A percentile compares a stretch with the other conserved stretches of the same genome.
Evolutionary conservation across 768 basidiomycete genomes (phyloP).

Genomic region (Kwoniella dendrophila): DNA sequence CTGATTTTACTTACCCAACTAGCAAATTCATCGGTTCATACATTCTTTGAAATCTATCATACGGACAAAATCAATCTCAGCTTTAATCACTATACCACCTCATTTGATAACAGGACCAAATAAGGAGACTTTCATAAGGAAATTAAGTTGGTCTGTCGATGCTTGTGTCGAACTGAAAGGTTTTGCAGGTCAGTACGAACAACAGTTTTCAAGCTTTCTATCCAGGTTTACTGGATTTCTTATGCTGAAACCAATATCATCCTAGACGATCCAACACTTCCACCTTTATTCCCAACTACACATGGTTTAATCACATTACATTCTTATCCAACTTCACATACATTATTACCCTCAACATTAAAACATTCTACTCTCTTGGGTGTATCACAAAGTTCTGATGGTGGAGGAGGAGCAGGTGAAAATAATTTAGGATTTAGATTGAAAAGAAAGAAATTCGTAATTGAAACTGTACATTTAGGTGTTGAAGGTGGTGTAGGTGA

Average conservation of each 20-base stretch:
- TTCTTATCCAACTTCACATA: slow-evolving; percentile 71
- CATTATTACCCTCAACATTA: slow-evolving; percentile 76
- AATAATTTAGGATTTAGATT: slow-evolving; percentile 96
- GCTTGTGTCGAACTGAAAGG: slow-evolving; percentile 72
- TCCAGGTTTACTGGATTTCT: not conserved
- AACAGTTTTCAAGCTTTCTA: not conserved
- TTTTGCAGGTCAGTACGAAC: slow-evolving; percentile 68
- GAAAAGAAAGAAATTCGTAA: slow-evolving; percentile 78
- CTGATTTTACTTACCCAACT: slow-evolving; percentile 1
- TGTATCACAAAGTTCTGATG: slow-evolving; percentile 61
- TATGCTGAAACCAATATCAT: too few relatives aligned
- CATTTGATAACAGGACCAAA: slow-evolving; percentile 58
- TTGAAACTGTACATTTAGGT: slow-evolving; percentile 80
- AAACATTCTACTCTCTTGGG: slow-evolving; percentile 82
- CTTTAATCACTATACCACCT: slow-evolving; percentile 69
- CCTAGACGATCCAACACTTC: slow-evolving; percentile 79
- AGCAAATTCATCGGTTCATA: slow-evolving; percentile 69
- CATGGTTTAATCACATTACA: slow-evolving; percentile 83
- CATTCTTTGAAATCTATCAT: slow-evolving; percentile 65
- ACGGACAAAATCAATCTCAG: slow-evolving; percentile 60
- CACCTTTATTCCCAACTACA: slow-evolving; percentile 74
- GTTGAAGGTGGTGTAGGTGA: slow-evolving; percentile 57
- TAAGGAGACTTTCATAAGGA: slow-evolving; percentile 70
- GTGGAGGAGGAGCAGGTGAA: slow-evolving; percentile 69
- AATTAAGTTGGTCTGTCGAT: slow-evolving; percentile 78